Evolutionary conservation across 495 filamentous ascomycete genomes (phyloP).

Genomic region (Xylaria flabelliformis): DNA sequence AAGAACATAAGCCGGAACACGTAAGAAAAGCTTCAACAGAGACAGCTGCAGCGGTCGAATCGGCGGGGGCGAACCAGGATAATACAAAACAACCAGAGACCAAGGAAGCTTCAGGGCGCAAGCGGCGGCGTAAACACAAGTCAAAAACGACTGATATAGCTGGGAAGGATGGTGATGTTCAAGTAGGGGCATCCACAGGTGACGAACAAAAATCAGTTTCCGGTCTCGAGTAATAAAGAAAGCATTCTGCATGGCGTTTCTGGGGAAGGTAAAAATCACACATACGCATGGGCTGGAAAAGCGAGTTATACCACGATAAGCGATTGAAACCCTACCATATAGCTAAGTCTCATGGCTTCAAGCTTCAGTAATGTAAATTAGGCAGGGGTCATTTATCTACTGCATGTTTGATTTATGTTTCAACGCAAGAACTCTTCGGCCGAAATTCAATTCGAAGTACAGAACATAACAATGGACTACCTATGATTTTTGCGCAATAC

Average conservation of each 20-base stretch:
- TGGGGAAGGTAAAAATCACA: conserved; percentile 13
- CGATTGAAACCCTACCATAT: too few relatives aligned
- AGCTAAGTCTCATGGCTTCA: too few relatives aligned
- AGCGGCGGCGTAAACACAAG: conserved; percentile 54
- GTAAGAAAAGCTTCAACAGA: conserved; percentile 24
- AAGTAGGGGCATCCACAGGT: conserved; percentile 21
- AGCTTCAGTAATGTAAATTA: too few relatives aligned
- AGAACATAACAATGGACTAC: too few relatives aligned
- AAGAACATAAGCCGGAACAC: conserved; percentile 54
- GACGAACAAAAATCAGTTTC: conserved; percentile 22
- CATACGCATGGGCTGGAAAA: conserved; percentile 5
- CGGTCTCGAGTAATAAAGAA: conserved; percentile 30
- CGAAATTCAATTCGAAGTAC: too few relatives aligned
- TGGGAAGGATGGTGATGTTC: conserved; percentile 23
- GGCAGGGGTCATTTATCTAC: too few relatives aligned
- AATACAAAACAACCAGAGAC: conserved; percentile 12
- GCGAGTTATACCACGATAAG: conserved; percentile 13
- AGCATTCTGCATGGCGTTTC: conserved; percentile 31
- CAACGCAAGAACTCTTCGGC: too few relatives aligned
- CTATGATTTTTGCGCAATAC: too few relatives aligned
- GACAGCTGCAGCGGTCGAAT: conserved; percentile 28
- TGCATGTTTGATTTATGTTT: too few relatives aligned
- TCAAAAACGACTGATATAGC: conserved; percentile 29
- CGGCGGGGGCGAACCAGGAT: conserved; percentile 25
- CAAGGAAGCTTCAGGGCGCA: conserved; percentile 46